Conservation (phyloP, 176 grass and related monocot species). For the Musa troglodytarum region DNA sequence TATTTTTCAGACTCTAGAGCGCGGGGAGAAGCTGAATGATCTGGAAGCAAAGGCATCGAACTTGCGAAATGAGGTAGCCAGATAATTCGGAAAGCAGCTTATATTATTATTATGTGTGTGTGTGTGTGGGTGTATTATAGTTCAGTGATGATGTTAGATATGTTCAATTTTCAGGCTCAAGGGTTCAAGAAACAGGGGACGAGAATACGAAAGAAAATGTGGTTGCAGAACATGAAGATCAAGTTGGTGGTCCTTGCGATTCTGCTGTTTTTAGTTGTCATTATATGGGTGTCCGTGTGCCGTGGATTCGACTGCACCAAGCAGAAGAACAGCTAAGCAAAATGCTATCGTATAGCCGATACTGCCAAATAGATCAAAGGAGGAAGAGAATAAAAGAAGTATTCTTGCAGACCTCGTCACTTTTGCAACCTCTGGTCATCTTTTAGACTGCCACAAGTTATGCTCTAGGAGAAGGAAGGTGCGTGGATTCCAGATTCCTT, state of each 20-base stretch:
- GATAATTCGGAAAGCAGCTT: slow-evolving; percentile 5
- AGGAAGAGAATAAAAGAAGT: not conserved
- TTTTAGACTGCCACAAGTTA: no score
- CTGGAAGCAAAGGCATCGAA: slow-evolving; percentile 81
- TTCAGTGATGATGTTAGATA: not conserved
- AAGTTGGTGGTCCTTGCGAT: slow-evolving; percentile 74
- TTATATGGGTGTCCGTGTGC: slow-evolving; percentile 87
- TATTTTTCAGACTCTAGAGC: slow-evolving; percentile 56
- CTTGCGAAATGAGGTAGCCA: slow-evolving; percentile 55
- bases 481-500: not conserved
- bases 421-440: not conserved
- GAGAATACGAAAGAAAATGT: slow-evolving; percentile 79
- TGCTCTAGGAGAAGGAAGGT: not conserved
- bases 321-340: slow-evolving; percentile 44
- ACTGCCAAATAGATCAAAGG: not conserved
- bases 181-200: slow-evolving; percentile 85
- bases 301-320: slow-evolving; percentile 91
- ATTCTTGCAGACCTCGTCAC: not conserved
- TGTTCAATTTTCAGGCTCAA: slow-evolving; percentile 55
- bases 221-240: slow-evolving; percentile 91
- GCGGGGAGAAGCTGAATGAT: slow-evolving; percentile 73
- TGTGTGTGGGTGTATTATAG: slow-evolving; percentile 9
- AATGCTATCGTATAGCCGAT: not conserved
- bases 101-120: slow-evolving; percentile 3
- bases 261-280: slow-evolving; percentile 72